phyloP scores from a whole-genome alignment of 2,329 filamentous ascomycete genomes.

The Colletotrichum spaethianum region DNA sequence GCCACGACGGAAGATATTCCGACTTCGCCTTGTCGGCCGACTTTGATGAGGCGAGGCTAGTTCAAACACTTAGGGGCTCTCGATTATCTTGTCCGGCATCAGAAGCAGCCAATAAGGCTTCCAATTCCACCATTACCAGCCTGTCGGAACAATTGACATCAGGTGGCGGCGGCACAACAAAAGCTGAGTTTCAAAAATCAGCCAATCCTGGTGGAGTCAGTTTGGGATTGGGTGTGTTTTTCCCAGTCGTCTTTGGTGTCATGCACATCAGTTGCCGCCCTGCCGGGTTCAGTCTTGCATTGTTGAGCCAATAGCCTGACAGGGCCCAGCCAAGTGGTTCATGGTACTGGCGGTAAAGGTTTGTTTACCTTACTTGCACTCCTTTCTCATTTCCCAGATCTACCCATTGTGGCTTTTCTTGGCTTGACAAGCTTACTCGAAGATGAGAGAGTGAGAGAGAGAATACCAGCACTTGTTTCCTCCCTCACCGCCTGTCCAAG shows the following conservation, averaged over 20 bases:
- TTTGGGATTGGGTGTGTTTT: background rate
- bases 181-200: background rate
- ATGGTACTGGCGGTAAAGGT: constrained; percentile 2
- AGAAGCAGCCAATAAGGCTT: background rate
- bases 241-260: constrained; percentile 2
- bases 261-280: constrained; percentile 3
- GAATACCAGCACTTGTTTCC: constrained; percentile 10
- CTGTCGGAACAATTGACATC: constrained; percentile 32
- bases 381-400: constrained; percentile 7
- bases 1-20: background rate
- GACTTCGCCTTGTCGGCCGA: background rate
- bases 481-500: constrained; percentile 21
- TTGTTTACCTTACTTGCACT: constrained; percentile 1
- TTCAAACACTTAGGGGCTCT: background rate
- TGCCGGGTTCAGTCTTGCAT: constrained; percentile 7
- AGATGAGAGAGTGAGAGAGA: constrained; percentile 2
- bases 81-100: constrained; percentile 2
- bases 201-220: constrained; percentile 1
- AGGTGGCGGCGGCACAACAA: constrained; percentile 31
- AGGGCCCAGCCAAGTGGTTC: constrained; percentile 13
- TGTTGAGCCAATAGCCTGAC: constrained; percentile 4
- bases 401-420: constrained; percentile 14
- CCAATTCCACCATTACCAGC: constrained; percentile 9
- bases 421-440: constrained; percentile 5
- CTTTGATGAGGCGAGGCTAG: background rate